phyloP scores from a whole-genome alignment of 805 yeast species.

The Kurtzmaniella cleridarum region DNA sequence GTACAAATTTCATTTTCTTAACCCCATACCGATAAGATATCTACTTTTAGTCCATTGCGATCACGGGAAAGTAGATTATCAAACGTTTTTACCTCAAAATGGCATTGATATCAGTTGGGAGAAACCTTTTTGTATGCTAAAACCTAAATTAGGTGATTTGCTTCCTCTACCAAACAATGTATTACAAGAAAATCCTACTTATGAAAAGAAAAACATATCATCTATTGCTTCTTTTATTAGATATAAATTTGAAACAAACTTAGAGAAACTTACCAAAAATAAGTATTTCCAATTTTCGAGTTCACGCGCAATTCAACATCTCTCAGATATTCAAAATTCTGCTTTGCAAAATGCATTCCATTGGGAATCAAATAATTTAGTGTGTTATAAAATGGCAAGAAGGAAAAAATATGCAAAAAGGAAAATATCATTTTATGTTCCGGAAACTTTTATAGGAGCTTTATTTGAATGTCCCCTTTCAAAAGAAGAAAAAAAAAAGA shows the following conservation, averaged over 20 bases:
- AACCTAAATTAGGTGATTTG: conserved; percentile 17
- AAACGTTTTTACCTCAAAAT: conserved; percentile 26
- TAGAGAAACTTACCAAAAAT: conserved; percentile 13
- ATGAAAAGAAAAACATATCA: background rate
- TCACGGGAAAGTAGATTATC: conserved; percentile 43
- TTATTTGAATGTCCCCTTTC: conserved; percentile 47
- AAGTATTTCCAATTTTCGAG: conserved; percentile 18
- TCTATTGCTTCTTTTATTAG: background rate
- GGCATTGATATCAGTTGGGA: conserved; percentile 44
- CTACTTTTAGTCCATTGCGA: conserved; percentile 48
- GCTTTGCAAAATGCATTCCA: conserved; percentile 17
- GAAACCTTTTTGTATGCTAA: conserved; percentile 40
- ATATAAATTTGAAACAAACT: conserved; percentile 12
- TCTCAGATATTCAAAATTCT: conserved; percentile 11
- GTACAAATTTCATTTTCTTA: conserved; percentile 33
- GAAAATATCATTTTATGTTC: conserved; percentile 43
- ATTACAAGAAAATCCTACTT: background rate
- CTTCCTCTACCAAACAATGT: conserved; percentile 4
- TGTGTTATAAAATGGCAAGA: conserved; percentile 55
- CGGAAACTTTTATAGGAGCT: conserved; percentile 61
- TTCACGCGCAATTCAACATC: conserved; percentile 10
- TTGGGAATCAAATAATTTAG: conserved; percentile 22
- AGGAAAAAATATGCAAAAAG: conserved; percentile 47
- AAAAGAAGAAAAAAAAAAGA: conserved; percentile 15
- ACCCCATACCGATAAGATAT: conserved; percentile 37